Percentiles rank a stretch among this genome's conserved stretches.
Conservation (phyloP, 139 green algal genomes). For the Mesostigma viride region DNA sequence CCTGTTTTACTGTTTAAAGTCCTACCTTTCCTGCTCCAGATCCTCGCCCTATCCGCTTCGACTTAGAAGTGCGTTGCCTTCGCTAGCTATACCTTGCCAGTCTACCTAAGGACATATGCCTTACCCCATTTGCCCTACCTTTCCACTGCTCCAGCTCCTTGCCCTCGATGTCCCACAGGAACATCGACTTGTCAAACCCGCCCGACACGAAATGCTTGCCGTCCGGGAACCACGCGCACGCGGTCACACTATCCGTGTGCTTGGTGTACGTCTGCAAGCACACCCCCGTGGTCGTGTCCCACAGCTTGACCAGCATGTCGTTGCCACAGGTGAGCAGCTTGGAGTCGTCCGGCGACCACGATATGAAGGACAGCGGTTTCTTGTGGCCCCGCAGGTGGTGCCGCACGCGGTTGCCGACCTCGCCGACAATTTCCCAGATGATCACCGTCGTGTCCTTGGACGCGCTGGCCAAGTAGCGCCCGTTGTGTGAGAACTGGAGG, state of each 20-base stretch:
- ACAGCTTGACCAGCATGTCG: constrained; percentile 48
- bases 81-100: no score
- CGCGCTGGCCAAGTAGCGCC: constrained; percentile 57
- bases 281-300: constrained; percentile 30
- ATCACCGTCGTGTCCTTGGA: constrained; percentile 55
- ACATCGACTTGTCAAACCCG: constrained; percentile 50
- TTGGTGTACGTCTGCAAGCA: constrained; percentile 16
- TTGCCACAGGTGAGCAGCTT: constrained; percentile 47
- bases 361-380: constrained; percentile 22
- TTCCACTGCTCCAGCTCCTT: constrained; percentile 42
- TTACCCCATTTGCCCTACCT: no score
- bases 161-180: constrained; percentile 47
- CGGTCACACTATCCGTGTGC: constrained; percentile 39
- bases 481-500: constrained; percentile 68
- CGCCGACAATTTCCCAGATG: neutral
- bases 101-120: no score
- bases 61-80: no score
- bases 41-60: no score
- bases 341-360: constrained; percentile 49
- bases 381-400: constrained; percentile 14
- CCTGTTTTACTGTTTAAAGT: no score
- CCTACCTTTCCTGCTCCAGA: no score
- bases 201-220: constrained; percentile 53
- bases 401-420: neutral
- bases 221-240: constrained; percentile 69